phyloP scores from a whole-genome alignment of 1,284 basidiomycete species.

The Rugiboletus extremiorientalis region DNA sequence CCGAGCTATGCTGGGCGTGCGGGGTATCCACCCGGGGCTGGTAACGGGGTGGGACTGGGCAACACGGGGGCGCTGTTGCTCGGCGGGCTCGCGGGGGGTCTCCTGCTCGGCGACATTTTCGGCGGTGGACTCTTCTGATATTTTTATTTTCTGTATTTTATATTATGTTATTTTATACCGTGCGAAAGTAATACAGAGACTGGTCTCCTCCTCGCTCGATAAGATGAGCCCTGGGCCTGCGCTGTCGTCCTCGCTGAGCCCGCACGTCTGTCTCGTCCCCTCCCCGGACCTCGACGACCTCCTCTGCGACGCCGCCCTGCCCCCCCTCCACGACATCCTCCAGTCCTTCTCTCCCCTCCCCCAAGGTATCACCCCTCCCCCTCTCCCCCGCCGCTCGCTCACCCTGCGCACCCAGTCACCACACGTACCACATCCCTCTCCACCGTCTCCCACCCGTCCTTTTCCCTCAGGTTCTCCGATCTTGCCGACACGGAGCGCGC shows the following conservation, averaged over 20 bases:
- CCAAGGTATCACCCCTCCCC: slow-evolving; percentile 50
- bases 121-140: slow-evolving; percentile 31
- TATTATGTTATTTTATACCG: not conserved
- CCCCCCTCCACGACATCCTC: slow-evolving; percentile 65
- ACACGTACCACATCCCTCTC: slow-evolving; percentile 71
- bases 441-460: slow-evolving; percentile 67
- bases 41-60: not conserved
- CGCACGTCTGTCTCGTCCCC: slow-evolving; percentile 70
- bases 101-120: slow-evolving; percentile 54
- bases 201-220: not conserved
- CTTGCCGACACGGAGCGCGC: slow-evolving; percentile 64
- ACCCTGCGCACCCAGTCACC: slow-evolving; percentile 51
- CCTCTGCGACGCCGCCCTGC: slow-evolving; percentile 55
- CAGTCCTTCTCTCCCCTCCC: slow-evolving; percentile 84
- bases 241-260: slow-evolving; percentile 71
- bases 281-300: slow-evolving; percentile 68
- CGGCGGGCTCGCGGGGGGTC: slow-evolving; percentile 60
- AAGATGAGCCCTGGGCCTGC: slow-evolving; percentile 46
- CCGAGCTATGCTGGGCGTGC: slow-evolving; percentile 13
- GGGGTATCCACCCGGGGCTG: not conserved
- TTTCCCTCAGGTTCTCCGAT: slow-evolving; percentile 74
- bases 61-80: slow-evolving; percentile 33
- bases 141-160: not conserved
- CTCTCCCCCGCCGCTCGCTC: slow-evolving; percentile 1
- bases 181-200: slow-evolving; percentile 3